Evolutionary conservation across 768 basidiomycete species (phyloP).

Genomic region (Kwoniella newhampshirensis): DNA sequence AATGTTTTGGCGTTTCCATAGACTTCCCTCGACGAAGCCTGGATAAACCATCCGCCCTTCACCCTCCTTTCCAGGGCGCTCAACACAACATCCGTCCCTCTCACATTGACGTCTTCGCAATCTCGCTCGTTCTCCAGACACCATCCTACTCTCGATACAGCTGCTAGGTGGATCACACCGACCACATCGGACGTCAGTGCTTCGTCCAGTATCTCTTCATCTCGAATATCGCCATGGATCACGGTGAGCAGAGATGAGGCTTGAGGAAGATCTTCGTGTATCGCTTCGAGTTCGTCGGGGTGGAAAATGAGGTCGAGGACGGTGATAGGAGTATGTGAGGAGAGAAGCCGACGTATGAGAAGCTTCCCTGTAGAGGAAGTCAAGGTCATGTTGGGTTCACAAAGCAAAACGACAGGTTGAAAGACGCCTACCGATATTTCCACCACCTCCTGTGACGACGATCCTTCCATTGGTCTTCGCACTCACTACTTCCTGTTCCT

Average conservation of each 20-base stretch:
- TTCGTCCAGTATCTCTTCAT: constrained; percentile 8
- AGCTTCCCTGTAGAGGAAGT: constrained; percentile 22
- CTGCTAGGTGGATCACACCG: constrained; percentile 33
- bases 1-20: constrained; percentile 22
- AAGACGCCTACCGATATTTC: constrained; percentile 28
- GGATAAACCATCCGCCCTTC: constrained; percentile 27
- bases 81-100: constrained; percentile 31
- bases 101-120: constrained; percentile 40
- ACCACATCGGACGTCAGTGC: constrained; percentile 28
- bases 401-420: no score
- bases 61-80: constrained; percentile 8
- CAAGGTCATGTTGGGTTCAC: no score
- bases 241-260: constrained; percentile 14
- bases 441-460: constrained; percentile 32
- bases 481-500: neutral
- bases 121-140: constrained; percentile 38
- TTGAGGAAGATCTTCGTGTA: constrained; percentile 14
- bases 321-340: constrained; percentile 22
- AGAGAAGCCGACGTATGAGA: constrained; percentile 26
- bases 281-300: constrained; percentile 26
- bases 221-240: constrained; percentile 29
- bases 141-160: constrained; percentile 33
- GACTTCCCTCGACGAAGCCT: constrained; percentile 31
- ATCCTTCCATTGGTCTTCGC: constrained; percentile 16
- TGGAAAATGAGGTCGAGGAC: constrained; percentile 30